Conservation (phyloP, 129 eudicot genomes). For the Daucus carota region DNA sequence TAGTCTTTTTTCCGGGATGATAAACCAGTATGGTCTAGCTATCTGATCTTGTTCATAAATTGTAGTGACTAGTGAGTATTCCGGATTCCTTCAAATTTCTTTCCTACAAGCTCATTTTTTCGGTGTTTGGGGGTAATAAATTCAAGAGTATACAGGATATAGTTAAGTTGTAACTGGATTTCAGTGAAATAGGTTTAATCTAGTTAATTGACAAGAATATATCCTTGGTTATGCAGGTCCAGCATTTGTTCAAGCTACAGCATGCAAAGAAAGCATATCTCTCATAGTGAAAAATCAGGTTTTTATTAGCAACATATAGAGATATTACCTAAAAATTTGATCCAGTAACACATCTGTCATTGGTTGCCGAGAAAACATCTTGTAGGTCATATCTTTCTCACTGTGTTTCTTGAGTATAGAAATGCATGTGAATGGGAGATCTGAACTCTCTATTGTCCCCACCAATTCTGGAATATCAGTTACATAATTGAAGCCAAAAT, state of each 20-base stretch:
- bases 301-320: background rate
- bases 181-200: background rate
- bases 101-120: too few relatives aligned
- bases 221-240: background rate
- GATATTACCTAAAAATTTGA: constrained; percentile 72
- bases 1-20: too few relatives aligned
- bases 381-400: constrained; percentile 67
- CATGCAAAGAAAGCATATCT: background rate
- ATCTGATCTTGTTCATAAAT: too few relatives aligned
- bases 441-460: constrained; percentile 65
- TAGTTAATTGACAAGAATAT: background rate
- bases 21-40: too few relatives aligned
- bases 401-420: constrained; percentile 60
- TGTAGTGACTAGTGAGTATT: too few relatives aligned
- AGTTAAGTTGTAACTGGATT: background rate
- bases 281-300: background rate
- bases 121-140: too few relatives aligned
- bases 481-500: constrained; percentile 55
- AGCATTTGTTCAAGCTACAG: background rate
- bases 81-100: too few relatives aligned
- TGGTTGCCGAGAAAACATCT: constrained; percentile 80
- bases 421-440: constrained; percentile 74
- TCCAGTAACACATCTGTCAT: constrained; percentile 61
- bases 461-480: constrained; percentile 68
- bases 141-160: background rate